These are phyloP conservation scores for Clavaria fumosa DNA, from an alignment of 768 basidiomycete genomes.

Conservation along the genomic window DNA sequence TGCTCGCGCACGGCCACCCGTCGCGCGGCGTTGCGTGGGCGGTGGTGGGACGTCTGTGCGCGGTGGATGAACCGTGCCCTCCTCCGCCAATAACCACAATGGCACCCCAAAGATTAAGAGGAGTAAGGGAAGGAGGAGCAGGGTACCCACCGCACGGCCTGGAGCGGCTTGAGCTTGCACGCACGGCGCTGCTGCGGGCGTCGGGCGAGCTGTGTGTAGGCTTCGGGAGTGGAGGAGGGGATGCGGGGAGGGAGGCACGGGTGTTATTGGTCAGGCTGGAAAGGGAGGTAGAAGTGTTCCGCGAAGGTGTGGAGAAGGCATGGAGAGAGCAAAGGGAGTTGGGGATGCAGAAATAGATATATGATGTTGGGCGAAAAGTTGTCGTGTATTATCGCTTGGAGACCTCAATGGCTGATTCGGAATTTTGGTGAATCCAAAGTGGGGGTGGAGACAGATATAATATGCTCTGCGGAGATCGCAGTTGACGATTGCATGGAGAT, in stretches of 20 bases:
- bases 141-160: conserved; percentile 56
- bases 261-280: conserved; percentile 46
- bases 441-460: too few relatives aligned
- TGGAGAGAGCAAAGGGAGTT: too few relatives aligned
- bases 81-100: conserved; percentile 8
- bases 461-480: too few relatives aligned
- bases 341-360: too few relatives aligned
- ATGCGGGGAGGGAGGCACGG: conserved; percentile 49
- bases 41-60: conserved; percentile 70
- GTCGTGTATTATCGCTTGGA: too few relatives aligned
- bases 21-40: conserved; percentile 58
- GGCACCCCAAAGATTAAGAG: too few relatives aligned
- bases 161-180: conserved; percentile 44
- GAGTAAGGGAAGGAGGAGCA: too few relatives aligned
- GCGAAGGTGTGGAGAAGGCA: conserved; percentile 42
- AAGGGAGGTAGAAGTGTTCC: conserved; percentile 63
- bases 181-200: conserved; percentile 48
- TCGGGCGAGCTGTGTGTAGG: conserved; percentile 46
- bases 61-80: conserved; percentile 51
- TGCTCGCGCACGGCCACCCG: conserved; percentile 59
- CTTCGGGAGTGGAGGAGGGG: conserved; percentile 70
- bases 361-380: too few relatives aligned
- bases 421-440: too few relatives aligned
- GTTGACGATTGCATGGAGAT: too few relatives aligned
- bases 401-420: too few relatives aligned